Base-by-base conservation (phyloP, 257 asterid species). In the Agastache rugosa region DNA sequence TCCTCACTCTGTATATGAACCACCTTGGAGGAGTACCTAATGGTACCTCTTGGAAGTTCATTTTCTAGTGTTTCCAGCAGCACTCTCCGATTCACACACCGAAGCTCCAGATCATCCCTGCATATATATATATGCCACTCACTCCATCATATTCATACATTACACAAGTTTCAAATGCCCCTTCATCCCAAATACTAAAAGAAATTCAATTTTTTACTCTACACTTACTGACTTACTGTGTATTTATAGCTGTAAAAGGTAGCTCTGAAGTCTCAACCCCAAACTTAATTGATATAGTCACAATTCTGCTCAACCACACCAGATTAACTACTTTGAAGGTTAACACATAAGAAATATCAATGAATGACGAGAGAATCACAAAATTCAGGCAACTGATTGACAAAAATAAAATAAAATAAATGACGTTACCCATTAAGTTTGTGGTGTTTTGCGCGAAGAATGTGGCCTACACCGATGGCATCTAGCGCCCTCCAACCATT, bases 1-100 rank as follows among this genome's bases (percentile, higher is more conserved):
- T 85, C 34, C 0, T 86, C 85, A 44, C 51, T 81, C 34, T 89
- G 82, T 35, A 92, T 82, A 5, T 75, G 77, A 71, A 87, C 91
- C 42, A 90, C 87, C 81, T 85, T 90, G 20, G 98, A 92, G 37
- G 94, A 89, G 63, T 79, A 89, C 77, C 90, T 81, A 25, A 90
- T 71, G n/a, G 90, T 80, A 9, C 83, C 91, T 41, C 37, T 41
- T 25, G 97, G 93, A 61, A 92, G 90, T 74, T 90, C 91, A 17
- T 78, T 83, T 39, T 67, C 90, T 39, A 92, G 75, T 14, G 82
- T 79, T 69, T 88, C 93, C 17, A 92, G 79, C 20, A 92, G 77
- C 12, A 84, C 73, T 67, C 78, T 83, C 42, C 97, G 83, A 45
- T 74, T 79, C 31, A 90, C 80, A 45, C 88, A 74, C 5, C 90